A percentile compares a stretch with the other conserved stretches of the same genome.
phyloP scores from a whole-genome alignment of 495 filamentous ascomycete genomes.

The Bathelium albidoporum region DNA sequence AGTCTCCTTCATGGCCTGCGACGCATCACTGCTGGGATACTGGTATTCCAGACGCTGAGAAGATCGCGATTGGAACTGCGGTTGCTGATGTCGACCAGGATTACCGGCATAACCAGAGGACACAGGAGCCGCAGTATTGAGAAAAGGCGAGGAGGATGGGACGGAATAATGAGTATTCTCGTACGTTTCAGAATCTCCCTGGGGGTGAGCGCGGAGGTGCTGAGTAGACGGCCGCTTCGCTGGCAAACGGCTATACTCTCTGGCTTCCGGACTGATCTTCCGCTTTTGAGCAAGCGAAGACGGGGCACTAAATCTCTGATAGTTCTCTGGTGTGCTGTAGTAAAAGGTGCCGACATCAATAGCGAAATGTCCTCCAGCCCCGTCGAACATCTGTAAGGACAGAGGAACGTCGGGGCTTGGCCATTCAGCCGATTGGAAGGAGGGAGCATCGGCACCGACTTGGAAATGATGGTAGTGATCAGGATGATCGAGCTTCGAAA shows the following conservation, averaged over 20 bases:
- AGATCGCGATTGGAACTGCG: slow-evolving; percentile 9
- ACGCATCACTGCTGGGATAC: slow-evolving; percentile 12
- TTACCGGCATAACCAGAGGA: slow-evolving; percentile 20
- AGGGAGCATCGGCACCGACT: slow-evolving; percentile 63
- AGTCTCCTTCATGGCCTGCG: slow-evolving; percentile 5
- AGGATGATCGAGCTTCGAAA: slow-evolving; percentile 51
- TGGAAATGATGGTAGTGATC: slow-evolving; percentile 56
- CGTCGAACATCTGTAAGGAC: slow-evolving; percentile 58
- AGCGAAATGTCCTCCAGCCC: slow-evolving; percentile 49
- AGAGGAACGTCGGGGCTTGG: slow-evolving; percentile 61
- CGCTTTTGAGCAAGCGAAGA: slow-evolving; percentile 40
- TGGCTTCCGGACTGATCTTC: slow-evolving; percentile 41
- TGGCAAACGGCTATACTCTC: slow-evolving; percentile 30
- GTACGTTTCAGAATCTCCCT: slow-evolving; percentile 30
- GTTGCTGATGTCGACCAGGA: slow-evolving; percentile 18
- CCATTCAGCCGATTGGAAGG: slow-evolving; percentile 55
- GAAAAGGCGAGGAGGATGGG: slow-evolving; percentile 19
- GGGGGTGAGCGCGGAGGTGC: slow-evolving; percentile 34
- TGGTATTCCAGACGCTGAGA: slow-evolving; percentile 8
- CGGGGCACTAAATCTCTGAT: slow-evolving; percentile 21
- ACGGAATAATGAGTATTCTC: slow-evolving; percentile 27
- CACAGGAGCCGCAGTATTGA: slow-evolving; percentile 15
- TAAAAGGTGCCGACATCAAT: slow-evolving; percentile 68
- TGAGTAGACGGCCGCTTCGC: slow-evolving; percentile 39
- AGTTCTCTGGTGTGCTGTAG: slow-evolving; percentile 45